These are phyloP conservation scores for Aspergillus diversus DNA, from an alignment of 495 filamentous ascomycete species.

Conservation along the genomic window DNA sequence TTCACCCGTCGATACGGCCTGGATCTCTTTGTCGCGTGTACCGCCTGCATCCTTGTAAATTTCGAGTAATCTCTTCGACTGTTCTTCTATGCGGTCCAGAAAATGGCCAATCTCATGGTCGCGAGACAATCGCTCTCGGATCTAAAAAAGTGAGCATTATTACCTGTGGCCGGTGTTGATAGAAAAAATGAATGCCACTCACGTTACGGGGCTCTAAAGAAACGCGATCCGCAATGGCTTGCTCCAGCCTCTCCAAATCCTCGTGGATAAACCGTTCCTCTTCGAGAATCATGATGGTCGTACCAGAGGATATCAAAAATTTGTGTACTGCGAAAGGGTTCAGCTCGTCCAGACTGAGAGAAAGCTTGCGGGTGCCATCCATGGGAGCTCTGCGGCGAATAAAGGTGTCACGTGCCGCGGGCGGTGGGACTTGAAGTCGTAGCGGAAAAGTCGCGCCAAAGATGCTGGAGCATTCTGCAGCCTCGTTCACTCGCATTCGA, in stretches of 20 bases:
- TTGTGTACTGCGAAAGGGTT: neutral
- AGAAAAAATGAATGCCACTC: slow-evolving; percentile 36
- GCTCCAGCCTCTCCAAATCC: slow-evolving; percentile 92
- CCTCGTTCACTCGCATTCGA: slow-evolving; percentile 4
- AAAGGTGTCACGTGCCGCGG: slow-evolving; percentile 32
- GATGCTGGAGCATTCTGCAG: slow-evolving; percentile 14
- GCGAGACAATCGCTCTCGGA: slow-evolving; percentile 79
- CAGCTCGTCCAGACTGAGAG: neutral
- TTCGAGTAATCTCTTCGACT: slow-evolving; percentile 77
- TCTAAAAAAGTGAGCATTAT: slow-evolving; percentile 54
- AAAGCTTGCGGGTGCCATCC: slow-evolving; percentile 13
- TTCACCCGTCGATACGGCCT: slow-evolving; percentile 82
- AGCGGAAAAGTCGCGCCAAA: slow-evolving; percentile 33
- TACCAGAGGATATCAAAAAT: neutral
- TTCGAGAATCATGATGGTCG: slow-evolving; percentile 76
- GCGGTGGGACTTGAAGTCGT: slow-evolving; percentile 27
- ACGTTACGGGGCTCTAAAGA: slow-evolving; percentile 88
- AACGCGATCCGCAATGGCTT: slow-evolving; percentile 87
- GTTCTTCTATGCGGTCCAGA: slow-evolving; percentile 80
- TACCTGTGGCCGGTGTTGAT: neutral
- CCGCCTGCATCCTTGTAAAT: slow-evolving; percentile 82
- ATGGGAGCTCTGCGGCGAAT: slow-evolving; percentile 39
- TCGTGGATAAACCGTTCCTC: slow-evolving; percentile 92
- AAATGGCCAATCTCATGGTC: slow-evolving; percentile 93
- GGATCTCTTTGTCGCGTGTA: slow-evolving; percentile 74